Conservation (phyloP, 2,329 filamentous ascomycete genomes). For the Venturia nashicola region DNA sequence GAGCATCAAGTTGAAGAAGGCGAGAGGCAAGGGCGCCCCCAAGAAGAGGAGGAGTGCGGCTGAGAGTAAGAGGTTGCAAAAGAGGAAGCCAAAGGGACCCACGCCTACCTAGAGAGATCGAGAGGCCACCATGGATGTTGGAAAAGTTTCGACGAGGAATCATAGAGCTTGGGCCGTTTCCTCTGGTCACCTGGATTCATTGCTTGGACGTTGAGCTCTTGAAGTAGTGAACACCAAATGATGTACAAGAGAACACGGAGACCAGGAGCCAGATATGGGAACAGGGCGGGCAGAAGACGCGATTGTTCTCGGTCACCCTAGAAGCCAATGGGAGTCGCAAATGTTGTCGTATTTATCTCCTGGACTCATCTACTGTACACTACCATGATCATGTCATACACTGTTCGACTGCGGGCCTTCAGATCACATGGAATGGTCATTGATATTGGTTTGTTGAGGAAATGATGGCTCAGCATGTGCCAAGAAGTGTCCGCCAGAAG, state of each 20-base stretch:
- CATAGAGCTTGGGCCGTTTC: background rate
- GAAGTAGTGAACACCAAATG: background rate
- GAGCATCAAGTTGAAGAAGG: slow-evolving; percentile 47
- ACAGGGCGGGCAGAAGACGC: background rate
- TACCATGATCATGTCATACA: too few species aligned
- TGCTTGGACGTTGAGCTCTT: background rate
- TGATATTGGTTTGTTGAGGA: background rate
- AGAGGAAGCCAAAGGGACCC: slow-evolving; percentile 2
- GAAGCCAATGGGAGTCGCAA: background rate
- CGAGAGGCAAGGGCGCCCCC: slow-evolving; percentile 74
- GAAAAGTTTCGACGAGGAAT: background rate
- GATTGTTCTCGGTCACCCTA: background rate
- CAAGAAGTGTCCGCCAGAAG: too few species aligned
- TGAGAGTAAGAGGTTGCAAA: slow-evolving; percentile 12
- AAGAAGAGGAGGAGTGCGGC: slow-evolving; percentile 61
- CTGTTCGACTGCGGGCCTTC: too few species aligned
- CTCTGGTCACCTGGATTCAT: background rate
- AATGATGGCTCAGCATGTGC: background rate
- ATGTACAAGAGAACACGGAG: background rate
- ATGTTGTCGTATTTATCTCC: background rate
- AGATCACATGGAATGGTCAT: too few species aligned
- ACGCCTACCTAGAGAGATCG: background rate
- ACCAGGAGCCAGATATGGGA: background rate
- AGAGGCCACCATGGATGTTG: background rate
- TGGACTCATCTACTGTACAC: too few species aligned